Percentiles rank a stretch among this genome's conserved stretches.
Conservation (phyloP, 139 green algal species). For the Ulvella scutata region DNA sequence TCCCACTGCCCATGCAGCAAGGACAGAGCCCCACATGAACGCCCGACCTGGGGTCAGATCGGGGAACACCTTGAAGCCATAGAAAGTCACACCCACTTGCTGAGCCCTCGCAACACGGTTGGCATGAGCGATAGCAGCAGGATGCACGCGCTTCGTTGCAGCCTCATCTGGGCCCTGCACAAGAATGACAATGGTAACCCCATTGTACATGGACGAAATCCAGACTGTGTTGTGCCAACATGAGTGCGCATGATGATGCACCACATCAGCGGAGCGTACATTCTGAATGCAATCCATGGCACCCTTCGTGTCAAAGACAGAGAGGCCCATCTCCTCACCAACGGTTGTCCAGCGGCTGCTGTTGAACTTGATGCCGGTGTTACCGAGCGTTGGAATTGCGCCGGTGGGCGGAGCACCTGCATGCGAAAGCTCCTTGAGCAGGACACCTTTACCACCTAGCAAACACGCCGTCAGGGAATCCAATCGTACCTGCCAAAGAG, state of each 20-base stretch:
- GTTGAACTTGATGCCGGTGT: constrained; percentile 4
- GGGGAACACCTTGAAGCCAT: background rate
- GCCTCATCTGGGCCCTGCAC: background rate
- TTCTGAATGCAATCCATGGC: background rate
- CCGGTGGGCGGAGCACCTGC: background rate
- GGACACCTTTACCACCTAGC: background rate
- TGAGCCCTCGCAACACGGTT: background rate
- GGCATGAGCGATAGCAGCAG: background rate
- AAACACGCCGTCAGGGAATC: background rate
- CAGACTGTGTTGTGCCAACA: too few species aligned
- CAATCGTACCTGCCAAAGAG: background rate
- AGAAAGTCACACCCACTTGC: background rate
- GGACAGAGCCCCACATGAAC: background rate
- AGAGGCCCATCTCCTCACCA: background rate
- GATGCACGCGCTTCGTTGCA: background rate
- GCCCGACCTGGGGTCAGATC: background rate
- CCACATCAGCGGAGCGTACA: background rate
- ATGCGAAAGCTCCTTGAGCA: background rate
- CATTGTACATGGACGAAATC: too few species aligned
- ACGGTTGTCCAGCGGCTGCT: background rate
- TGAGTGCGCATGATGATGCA: background rate
- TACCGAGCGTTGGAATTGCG: background rate
- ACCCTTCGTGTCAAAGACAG: background rate
- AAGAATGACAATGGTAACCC: too few species aligned
- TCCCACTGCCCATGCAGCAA: background rate